Base-by-base conservation (phyloP, 345 rosid genomes). In the Eucalyptus paniculata region DNA sequence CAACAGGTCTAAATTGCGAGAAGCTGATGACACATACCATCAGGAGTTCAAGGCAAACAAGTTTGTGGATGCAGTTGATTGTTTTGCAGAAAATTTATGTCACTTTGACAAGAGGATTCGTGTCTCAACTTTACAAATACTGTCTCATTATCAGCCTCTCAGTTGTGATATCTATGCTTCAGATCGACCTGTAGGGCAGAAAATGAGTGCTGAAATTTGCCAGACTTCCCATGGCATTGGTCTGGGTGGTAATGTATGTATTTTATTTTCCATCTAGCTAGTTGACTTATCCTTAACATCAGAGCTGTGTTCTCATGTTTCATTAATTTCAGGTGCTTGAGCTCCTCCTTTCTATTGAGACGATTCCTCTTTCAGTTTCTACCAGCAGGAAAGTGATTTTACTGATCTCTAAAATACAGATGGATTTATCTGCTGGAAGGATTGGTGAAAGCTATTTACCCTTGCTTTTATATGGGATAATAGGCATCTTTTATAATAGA, bases 401-500 rank as follows among this genome's bases (percentile, higher is more conserved):
- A 86, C 90, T 91, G 92, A 93, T 97, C 87, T 90, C 95, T 89
- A 94, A 82, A 89, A 93, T 98, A 91, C 97, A 96, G 89, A 94
- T 69, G 93, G 91, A 89, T 88, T 89, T 98, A 90, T 91, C 96
- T 62, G 92, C 97, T 87, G 98, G 96, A 91, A 95, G 94, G 94
- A 91, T 98, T 91, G 88, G 93, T 88, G 94, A 91, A 89, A 80
- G 90, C 62, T 95, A 96, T 94, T 49, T 93, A 42, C 94, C 95
- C 85, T 91, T 93, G 53, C 87, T 95, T 90, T 94, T 97, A 93
- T 95, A 94, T 92, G 98, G 96, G 87, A 50, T 96, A 87, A 90
- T 96, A 88, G 99, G 99, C 89, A 90, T 97, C 40, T 94, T 96
- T 89, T 94, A 97, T 92, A 96, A 92, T 91, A 93, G 96, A 88